Base-by-base conservation (phyloP, 2,329 filamentous ascomycete genomes). In the Phyllosticta capitalensis region DNA sequence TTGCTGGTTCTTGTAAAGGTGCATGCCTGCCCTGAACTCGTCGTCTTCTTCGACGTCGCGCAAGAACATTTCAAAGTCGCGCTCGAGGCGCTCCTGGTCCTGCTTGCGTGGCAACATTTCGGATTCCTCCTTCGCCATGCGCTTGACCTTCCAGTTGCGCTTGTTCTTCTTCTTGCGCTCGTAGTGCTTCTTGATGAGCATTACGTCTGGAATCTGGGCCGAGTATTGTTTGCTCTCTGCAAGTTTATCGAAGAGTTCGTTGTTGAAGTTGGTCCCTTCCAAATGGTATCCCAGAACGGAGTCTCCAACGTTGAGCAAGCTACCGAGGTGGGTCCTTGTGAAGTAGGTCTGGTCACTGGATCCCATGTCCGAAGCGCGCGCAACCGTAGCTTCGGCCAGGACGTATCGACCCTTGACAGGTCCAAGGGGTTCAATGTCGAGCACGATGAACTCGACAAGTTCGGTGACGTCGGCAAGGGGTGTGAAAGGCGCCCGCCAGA, bases 121-220 rank as follows among this genome's bases (percentile, higher is more conserved):
- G 65, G 88, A 88, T 71, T 96, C 90, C 64, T 97, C 92, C 75
- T 85, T 88, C 65, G 82, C 82, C 89, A 99, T 92, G 69, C 94
- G 90, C 83, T 89, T 95, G 73, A 99, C 84, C 73, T 88, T 89
- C 94, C 94, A 99, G 80, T 89, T 89, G 72, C 73, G 73, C 74
- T 81, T 82, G 79, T 84, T 82, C 83, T 92, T 95, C 79, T 88
- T 86, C 75, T 88, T 88, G 67, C 89, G 85, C 61, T 88, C 85
- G 76, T 95, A 99, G 81, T 90, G 86, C 75, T 99, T 99, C 90
- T 95, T 97, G 72, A 99, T 90, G 3, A 99, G 81, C 6, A 99
- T 77, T 0, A 97, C 94, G 68, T 99, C 94, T 0, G 94, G 94
- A 59, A 99, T 89, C 3, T 81, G 85, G 2, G 85, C 87, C 2